phyloP scores from a whole-genome alignment of 768 basidiomycete genomes.

The Xerocomellus amylosporus region DNA sequence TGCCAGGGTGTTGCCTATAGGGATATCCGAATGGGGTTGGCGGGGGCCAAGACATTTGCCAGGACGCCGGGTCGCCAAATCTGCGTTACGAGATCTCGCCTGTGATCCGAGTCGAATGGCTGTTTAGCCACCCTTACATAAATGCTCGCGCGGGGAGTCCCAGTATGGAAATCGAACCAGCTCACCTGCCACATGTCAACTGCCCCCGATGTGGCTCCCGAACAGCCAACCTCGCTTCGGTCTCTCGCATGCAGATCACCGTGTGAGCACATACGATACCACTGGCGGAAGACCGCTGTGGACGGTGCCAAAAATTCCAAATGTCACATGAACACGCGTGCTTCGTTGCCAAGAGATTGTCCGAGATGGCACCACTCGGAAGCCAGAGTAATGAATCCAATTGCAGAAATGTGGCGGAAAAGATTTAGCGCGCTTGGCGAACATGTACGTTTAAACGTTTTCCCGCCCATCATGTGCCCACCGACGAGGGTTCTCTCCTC shows the following conservation, averaged over 20 bases:
- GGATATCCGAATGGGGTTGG: neutral
- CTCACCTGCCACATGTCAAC: constrained; percentile 1
- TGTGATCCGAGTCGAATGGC: neutral
- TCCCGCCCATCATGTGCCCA: neutral
- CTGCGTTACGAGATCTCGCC: neutral
- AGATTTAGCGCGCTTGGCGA: neutral
- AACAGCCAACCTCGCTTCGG: neutral
- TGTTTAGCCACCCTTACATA: neutral
- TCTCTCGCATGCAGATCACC: neutral
- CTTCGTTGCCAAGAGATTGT: neutral
- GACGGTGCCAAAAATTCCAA: neutral
- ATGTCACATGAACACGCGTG: neutral
- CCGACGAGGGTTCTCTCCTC: neutral
- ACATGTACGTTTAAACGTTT: neutral
- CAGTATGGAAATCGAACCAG: constrained; percentile 16
- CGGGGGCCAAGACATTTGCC: neutral
- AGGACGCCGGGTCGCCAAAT: neutral
- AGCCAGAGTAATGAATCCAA: neutral
- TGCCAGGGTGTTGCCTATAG: no score
- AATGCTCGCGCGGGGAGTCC: neutral
- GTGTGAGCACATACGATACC: neutral
- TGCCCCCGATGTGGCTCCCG: neutral
- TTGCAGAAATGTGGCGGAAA: neutral
- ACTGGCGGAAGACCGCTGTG: neutral
- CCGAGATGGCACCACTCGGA: neutral